These are phyloP conservation scores for Lathyrus oleraceus DNA, from an alignment of 306 rosid species.

Conservation along the genomic window DNA sequence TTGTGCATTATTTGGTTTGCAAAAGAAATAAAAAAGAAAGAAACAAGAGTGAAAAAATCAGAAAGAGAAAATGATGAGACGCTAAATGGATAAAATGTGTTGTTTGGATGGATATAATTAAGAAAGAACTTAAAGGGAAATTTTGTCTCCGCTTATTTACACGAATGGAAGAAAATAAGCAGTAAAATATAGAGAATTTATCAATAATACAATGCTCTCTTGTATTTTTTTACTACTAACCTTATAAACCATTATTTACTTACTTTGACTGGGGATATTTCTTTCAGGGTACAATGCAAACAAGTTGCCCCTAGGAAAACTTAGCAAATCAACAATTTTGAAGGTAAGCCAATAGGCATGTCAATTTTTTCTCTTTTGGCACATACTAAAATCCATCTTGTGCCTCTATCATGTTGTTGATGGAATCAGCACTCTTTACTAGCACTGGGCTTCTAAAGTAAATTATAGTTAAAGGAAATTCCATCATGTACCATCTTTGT, in stretches of 20 bases:
- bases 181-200: not conserved
- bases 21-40: not conserved
- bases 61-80: not conserved
- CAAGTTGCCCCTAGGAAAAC: slow-evolving; percentile 94
- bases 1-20: not conserved
- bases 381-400: slow-evolving; percentile 18
- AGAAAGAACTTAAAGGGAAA: not conserved
- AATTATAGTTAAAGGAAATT: not conserved
- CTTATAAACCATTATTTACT: slow-evolving; percentile 27
- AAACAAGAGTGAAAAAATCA: not conserved
- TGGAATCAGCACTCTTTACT: slow-evolving; percentile 16
- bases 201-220: not conserved
- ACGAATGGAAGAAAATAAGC: not conserved
- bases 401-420: slow-evolving; percentile 19
- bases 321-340: slow-evolving; percentile 85
- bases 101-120: not conserved
- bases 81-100: not conserved
- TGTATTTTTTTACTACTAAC: slow-evolving; percentile 1
- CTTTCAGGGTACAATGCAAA: slow-evolving; percentile 87
- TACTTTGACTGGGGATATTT: slow-evolving; percentile 31
- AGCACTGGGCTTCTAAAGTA: slow-evolving; percentile 8
- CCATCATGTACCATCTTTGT: not conserved
- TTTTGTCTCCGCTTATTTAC: not conserved
- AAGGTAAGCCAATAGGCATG: slow-evolving; percentile 54
- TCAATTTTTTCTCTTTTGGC: slow-evolving; percentile 13